Base-by-base conservation (phyloP, 1,284 basidiomycete species). In the Mycena sp. region DNA sequence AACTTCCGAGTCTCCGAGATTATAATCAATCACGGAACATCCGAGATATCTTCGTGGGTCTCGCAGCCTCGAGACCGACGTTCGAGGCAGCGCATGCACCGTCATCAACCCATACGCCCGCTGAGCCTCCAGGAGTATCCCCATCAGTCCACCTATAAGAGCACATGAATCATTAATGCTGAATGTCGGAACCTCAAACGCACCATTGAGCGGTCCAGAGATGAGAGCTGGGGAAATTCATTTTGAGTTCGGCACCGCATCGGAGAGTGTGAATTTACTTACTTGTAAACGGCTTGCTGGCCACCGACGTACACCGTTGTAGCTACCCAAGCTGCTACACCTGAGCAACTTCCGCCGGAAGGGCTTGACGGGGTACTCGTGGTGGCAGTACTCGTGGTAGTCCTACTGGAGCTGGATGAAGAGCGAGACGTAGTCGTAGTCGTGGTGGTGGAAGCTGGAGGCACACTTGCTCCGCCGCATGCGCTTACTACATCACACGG, bases 201-300 rank as follows among this genome's bases (percentile, higher is more conserved):
- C 25, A 62, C 84, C 85, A 89, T 70, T 85, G 82, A 3, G 87
- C 86, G 10, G 82, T 85, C 87, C 87, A 91, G 28, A 89, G 77
- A 69, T 87, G 79, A 10, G 81, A 80, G 61, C 81, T 87, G 75
- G 32, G 61, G n/a, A 55, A 60, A 37, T 48, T 28, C 12, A 53
- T 6, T 43, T 5, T 45, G 23, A n/a, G 21, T 41, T 19, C 4
- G n/a, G 30, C 6, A 23, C 11, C n/a, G 26, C 21, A 23, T 23
- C 4, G 28, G n/a, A 55, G 26, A 32, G 7, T 35, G 32, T 35
- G 32, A 14, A 54, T 25, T 29, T 44, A 72, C 79, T 73, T 69
- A 88, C 86, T 75, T 75, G 67, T 83, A 89, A 17, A 80, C 81
- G 14, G 80, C 86, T 65, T 82, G 73, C n/a, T 79, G 67, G 11